Base-by-base conservation (phyloP, 192 early-diverging fungal species). In the Entophlyctis luteolus region DNA sequence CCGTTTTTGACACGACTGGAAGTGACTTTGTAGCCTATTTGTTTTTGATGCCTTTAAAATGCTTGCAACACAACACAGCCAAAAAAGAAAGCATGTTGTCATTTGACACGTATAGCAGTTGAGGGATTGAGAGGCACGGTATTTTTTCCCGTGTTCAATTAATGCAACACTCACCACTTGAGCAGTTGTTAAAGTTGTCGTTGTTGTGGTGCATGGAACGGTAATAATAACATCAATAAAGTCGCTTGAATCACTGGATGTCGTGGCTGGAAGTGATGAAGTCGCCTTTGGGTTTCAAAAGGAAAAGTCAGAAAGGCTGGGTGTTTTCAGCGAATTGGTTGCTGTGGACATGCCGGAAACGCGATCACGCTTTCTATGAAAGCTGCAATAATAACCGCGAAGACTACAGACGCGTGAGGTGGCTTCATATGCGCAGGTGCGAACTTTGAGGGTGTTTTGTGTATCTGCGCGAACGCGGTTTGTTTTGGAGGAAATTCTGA, bases 201-300 rank as follows among this genome's bases (percentile, higher is more conserved):
- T 63, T 31, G 60, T 63, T 5, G 58, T 60, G 20, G 60, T 63
- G 31, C 60, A 63, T 22, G 60, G 60, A 5, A 37, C 36, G 42
- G 46, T 18, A n/a, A 63, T 27, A n/a, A 49, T 31, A 49, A 49
- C 47, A 32, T 63, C 46, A 20, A 63, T 49, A 6, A 10, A 63
- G 22, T 59, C 58, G 4, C 47, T 25, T 16, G 58, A 34, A 34
- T 63, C 60, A 34, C 50, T 48, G 12, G 20, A 18, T 46, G 35
- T 18, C 23, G 55, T 32, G 23, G 55, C 31, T 22, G 8, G 31
- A 6, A 35, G 28, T 25, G 23, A 12, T 56, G n/a, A n/a, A n/a
- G n/a, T n/a, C n/a, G n/a, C n/a, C n/a, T n/a, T 45, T 10, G 10
- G 42, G 42, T 10, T 10, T 45, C 12, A 45, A 14, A n/a, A 45